phyloP scores from a whole-genome alignment of 1,139 yeast species.

The Oligophagozyma castellii region DNA sequence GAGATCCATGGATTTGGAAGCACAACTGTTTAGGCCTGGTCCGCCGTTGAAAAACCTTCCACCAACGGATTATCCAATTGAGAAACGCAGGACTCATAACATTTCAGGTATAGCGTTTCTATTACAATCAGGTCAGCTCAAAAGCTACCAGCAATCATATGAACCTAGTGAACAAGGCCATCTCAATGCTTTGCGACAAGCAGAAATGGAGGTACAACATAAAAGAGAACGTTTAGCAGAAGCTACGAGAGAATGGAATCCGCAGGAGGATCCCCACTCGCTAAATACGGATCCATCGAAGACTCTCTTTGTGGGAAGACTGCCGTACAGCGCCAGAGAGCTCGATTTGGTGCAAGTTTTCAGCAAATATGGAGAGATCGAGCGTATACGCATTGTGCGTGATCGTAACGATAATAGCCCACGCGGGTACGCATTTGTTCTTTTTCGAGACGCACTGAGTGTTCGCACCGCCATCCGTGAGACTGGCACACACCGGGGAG shows the following conservation, averaged over 20 bases:
- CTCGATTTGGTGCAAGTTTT: constrained; percentile 54
- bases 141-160: no score
- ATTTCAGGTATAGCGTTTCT: no score
- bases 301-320: constrained; percentile 66
- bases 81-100: no score
- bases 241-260: constrained; percentile 44
- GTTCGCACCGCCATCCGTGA: constrained; percentile 39
- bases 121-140: no score
- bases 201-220: no score
- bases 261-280: constrained; percentile 43
- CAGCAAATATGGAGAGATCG: constrained; percentile 55
- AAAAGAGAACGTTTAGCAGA: no score
- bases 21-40: no score
- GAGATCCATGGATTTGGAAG: no score
- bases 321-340: constrained; percentile 56
- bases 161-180: no score
- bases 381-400: constrained; percentile 50
- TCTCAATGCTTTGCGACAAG: no score
- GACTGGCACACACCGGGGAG: constrained; percentile 28
- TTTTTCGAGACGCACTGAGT: constrained; percentile 33
- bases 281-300: constrained; percentile 56
- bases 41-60: no score
- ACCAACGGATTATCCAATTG: no score
- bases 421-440: constrained; percentile 77
- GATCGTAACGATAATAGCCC: constrained; percentile 17